Percentiles rank a stretch among this genome's conserved stretches.
Conservation (phyloP, 176 grass and related monocot genomes). For the Bolboschoenus planiculmis region DNA sequence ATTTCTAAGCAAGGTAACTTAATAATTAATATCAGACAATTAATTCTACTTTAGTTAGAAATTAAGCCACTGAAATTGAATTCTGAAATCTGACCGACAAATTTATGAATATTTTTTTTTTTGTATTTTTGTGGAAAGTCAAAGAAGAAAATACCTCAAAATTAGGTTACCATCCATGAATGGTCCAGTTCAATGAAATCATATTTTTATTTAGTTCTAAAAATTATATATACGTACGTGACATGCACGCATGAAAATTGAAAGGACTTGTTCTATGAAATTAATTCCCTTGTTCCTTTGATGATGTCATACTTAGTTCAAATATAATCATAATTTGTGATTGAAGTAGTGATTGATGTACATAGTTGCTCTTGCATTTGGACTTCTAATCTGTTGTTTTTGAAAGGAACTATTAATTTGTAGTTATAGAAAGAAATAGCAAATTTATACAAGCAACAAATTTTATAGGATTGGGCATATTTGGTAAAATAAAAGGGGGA, state of each 20-base stretch:
- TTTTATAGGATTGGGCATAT: too few species aligned
- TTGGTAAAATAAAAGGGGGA: too few species aligned
- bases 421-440: too few species aligned
- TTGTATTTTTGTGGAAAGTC: background rate
- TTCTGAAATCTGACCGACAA: background rate
- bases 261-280: too few species aligned
- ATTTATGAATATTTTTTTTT: background rate
- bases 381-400: too few species aligned
- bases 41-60: background rate
- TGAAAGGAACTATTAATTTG: too few species aligned
- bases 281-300: background rate
- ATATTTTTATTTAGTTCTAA: background rate
- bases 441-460: too few species aligned
- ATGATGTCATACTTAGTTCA: background rate
- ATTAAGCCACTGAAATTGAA: background rate
- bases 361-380: background rate
- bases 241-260: too few species aligned
- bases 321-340: background rate
- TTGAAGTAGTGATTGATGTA: background rate
- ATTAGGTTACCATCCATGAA: background rate
- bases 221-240: too few species aligned
- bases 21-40: background rate
- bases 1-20: background rate
- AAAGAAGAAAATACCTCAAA: background rate
- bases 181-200: background rate